A percentile compares a stretch with the other conserved stretches of the same genome.
Evolutionary conservation across 805 yeast species (phyloP).

Genomic region (Zygoascus tannicola): DNA sequence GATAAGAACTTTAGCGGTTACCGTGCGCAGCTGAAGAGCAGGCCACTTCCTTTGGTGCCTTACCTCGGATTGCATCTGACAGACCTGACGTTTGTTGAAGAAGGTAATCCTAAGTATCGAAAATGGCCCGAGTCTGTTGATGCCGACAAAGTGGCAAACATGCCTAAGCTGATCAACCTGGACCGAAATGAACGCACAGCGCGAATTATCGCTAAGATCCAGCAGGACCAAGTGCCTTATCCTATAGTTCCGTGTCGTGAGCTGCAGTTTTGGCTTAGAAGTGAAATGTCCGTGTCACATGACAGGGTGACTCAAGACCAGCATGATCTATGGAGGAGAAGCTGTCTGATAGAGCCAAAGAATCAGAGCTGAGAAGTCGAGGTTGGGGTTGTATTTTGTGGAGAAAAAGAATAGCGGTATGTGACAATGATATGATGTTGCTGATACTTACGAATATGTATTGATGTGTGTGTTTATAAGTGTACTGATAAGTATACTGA

Average conservation of each 20-base stretch:
- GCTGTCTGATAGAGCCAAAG: constrained; percentile 29
- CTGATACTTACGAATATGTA: constrained; percentile 8
- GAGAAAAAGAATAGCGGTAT: neutral
- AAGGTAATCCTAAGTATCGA: constrained; percentile 26
- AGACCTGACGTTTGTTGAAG: constrained; percentile 30
- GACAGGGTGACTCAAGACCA: constrained; percentile 20
- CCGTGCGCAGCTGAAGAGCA: constrained; percentile 22
- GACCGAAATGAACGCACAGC: constrained; percentile 27
- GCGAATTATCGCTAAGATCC: constrained; percentile 26
- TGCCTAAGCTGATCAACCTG: constrained; percentile 24
- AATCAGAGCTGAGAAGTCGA: too few species aligned
- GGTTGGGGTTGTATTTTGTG: too few species aligned
- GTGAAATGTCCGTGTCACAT: constrained; percentile 27
- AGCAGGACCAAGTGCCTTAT: constrained; percentile 25
- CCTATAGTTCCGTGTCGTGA: constrained; percentile 14
- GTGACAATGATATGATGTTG: constrained; percentile 5
- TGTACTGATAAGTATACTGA: too few species aligned
- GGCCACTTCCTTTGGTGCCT: constrained; percentile 26
- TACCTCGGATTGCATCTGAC: constrained; percentile 29
- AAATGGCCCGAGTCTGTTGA: neutral
- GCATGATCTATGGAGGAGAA: constrained; percentile 30
- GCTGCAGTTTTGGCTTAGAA: constrained; percentile 27
- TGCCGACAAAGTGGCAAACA: constrained; percentile 6
- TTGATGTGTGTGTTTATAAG: neutral
- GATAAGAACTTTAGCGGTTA: constrained; percentile 29